Percentiles rank a stretch among this genome's conserved stretches.
phyloP scores from a whole-genome alignment of 2,329 filamentous ascomycete genomes.

The Fusarium globosum region DNA sequence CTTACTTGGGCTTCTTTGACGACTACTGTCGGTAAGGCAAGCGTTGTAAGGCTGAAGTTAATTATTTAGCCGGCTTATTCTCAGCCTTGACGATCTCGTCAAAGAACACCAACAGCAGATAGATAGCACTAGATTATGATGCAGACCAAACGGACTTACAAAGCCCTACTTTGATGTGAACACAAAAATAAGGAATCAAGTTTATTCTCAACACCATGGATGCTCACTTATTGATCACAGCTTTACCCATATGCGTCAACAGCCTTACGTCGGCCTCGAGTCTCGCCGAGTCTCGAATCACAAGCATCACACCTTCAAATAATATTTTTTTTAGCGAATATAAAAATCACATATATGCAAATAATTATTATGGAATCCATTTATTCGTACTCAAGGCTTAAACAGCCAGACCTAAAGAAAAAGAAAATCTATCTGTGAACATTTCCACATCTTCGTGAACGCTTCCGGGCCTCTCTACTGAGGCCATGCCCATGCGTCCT shows the following conservation, averaged over 20 bases:
- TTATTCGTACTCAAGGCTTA: constrained; percentile 43
- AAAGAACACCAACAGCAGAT: too few species aligned
- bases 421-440: constrained; percentile 51
- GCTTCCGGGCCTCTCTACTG: constrained; percentile 46
- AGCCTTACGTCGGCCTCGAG: background rate
- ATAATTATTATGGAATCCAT: constrained; percentile 23
- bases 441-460: constrained; percentile 47
- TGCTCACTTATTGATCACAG: background rate
- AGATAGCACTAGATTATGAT: too few species aligned
- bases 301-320: background rate
- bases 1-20: background rate
- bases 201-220: background rate
- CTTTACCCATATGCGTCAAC: background rate
- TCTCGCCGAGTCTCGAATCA: background rate
- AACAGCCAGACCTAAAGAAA: constrained; percentile 41
- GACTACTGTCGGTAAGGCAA: background rate
- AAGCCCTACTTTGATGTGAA: too few species aligned
- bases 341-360: background rate
- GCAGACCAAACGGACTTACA: too few species aligned
- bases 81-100: background rate
- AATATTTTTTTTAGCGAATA: background rate
- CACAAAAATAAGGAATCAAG: too few species aligned
- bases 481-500: constrained; percentile 46
- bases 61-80: background rate
- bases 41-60: background rate